Evolutionary conservation across 1,284 basidiomycete genomes (phyloP).

Genomic region (Marasmius oreades): DNA sequence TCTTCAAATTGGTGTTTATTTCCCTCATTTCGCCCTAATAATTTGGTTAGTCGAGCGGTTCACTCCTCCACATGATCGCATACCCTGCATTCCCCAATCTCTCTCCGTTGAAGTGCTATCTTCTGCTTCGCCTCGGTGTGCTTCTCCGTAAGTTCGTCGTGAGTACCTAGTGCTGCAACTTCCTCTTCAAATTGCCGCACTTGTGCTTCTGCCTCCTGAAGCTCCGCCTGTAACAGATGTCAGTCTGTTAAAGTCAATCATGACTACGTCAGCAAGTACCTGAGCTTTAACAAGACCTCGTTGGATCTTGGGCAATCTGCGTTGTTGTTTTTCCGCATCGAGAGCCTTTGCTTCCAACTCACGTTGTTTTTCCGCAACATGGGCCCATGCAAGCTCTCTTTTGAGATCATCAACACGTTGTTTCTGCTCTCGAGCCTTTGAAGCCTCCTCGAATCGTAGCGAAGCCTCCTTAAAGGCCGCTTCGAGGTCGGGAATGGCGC

Average conservation of each 20-base stretch:
- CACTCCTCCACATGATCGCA: slow-evolving; percentile 12
- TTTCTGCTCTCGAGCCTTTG: slow-evolving; percentile 70
- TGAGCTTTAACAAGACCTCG: slow-evolving; percentile 40
- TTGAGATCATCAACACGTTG: slow-evolving; percentile 68
- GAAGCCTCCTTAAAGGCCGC: slow-evolving; percentile 57
- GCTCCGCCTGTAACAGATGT: slow-evolving; percentile 27
- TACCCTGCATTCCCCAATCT: slow-evolving; percentile 46
- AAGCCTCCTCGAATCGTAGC: slow-evolving; percentile 66
- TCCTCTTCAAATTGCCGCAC: slow-evolving; percentile 48
- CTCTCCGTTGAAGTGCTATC: slow-evolving; percentile 43
- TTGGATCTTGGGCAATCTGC: slow-evolving; percentile 49
- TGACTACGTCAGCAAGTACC: slow-evolving; percentile 42
- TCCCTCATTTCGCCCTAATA: slow-evolving; percentile 43
- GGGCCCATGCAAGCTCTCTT: slow-evolving; percentile 87
- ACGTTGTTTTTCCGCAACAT: slow-evolving; percentile 71
- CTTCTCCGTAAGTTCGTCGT: slow-evolving; percentile 46
- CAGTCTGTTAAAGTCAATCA: slow-evolving; percentile 41
- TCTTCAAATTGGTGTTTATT: slow-evolving; percentile 42
- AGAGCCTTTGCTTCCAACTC: slow-evolving; percentile 55
- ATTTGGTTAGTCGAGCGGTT: slow-evolving; percentile 2
- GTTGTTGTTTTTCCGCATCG: slow-evolving; percentile 45
- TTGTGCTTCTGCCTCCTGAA: slow-evolving; percentile 41
- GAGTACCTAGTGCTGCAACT: slow-evolving; percentile 44
- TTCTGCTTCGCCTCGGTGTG: slow-evolving; percentile 41
- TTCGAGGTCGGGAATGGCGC: slow-evolving; percentile 73